Conservation (phyloP, 2,329 filamentous ascomycete species). For the Cryphonectria radicalis region DNA sequence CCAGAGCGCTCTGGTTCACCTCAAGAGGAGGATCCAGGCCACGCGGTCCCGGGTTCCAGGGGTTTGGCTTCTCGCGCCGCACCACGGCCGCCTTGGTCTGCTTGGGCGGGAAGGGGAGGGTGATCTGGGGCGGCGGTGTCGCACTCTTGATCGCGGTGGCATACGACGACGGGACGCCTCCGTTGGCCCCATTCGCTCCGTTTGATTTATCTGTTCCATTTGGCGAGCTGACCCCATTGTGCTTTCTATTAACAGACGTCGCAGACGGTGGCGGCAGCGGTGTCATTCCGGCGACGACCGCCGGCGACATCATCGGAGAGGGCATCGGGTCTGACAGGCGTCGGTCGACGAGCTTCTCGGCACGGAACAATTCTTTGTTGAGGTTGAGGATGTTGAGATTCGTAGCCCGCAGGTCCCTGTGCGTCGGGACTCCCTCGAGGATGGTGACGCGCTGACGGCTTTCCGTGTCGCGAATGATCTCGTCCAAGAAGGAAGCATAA, state of each 20-base stretch:
- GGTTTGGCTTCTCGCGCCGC: conserved; percentile 35
- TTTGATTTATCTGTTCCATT: background rate
- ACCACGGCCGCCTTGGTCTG: conserved; percentile 29
- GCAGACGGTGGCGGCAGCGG: conserved; percentile 33
- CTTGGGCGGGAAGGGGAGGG: conserved; percentile 44
- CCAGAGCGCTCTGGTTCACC: conserved; percentile 51
- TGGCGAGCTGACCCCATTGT: background rate
- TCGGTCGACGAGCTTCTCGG: conserved; percentile 53
- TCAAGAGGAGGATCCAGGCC: conserved; percentile 58
- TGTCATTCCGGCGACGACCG: conserved; percentile 26
- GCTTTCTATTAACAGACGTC: conserved; percentile 31
- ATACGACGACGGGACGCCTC: conserved; percentile 40
- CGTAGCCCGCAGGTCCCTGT: conserved; percentile 53
- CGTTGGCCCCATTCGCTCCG: conserved; percentile 14
- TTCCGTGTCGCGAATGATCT: conserved; percentile 52
- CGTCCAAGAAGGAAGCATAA: conserved; percentile 63
- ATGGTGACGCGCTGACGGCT: conserved; percentile 53
- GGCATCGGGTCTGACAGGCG: conserved; percentile 32
- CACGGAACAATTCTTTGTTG: conserved; percentile 55
- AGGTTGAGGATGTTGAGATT: conserved; percentile 52
- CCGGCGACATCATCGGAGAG: conserved; percentile 18
- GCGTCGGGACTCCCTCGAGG: conserved; percentile 57
- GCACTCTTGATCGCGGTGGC: conserved; percentile 47
- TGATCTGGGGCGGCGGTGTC: conserved; percentile 49
- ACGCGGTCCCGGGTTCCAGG: conserved; percentile 59